Evolutionary conservation across 345 rosid genomes (phyloP).

Genomic region (Abelmoschus esculentus): DNA sequence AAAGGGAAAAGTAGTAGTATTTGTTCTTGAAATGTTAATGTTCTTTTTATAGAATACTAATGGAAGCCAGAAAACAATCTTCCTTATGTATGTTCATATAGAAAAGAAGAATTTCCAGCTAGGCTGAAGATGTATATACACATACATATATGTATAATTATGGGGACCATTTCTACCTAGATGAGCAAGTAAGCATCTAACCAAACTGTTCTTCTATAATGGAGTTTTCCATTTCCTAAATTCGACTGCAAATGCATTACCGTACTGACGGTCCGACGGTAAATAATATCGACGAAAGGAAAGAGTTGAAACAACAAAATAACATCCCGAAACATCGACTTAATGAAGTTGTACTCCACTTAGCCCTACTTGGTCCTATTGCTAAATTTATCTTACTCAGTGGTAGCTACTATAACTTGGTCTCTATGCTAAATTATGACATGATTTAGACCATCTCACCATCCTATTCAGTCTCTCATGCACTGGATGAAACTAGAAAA

Average conservation of each 20-base stretch:
- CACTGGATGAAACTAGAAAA: background rate
- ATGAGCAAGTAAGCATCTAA: constrained; percentile 20
- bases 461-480: background rate
- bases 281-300: too few relatives aligned
- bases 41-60: constrained; percentile 9
- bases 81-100: background rate
- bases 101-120: constrained; percentile 29
- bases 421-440: background rate
- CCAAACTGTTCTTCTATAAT: too few relatives aligned
- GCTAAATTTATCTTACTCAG: constrained; percentile 12
- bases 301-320: too few relatives aligned
- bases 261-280: too few relatives aligned
- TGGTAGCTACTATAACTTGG: constrained; percentile 7
- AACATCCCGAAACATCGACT: constrained; percentile 14
- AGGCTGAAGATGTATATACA: constrained; percentile 24
- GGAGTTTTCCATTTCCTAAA: too few relatives aligned
- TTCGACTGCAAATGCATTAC: constrained; percentile 4
- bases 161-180: constrained; percentile 31
- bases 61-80: constrained; percentile 2
- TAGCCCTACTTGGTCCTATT: constrained; percentile 15
- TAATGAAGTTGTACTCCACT: constrained; percentile 18
- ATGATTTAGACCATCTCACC: background rate
- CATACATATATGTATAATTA: constrained; percentile 15
- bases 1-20: too few relatives aligned
- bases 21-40: too few relatives aligned